Percentiles rank a stretch among this genome's conserved stretches.
Conservation (phyloP, 2,329 filamentous ascomycete genomes). For the Penicillium sp. region DNA sequence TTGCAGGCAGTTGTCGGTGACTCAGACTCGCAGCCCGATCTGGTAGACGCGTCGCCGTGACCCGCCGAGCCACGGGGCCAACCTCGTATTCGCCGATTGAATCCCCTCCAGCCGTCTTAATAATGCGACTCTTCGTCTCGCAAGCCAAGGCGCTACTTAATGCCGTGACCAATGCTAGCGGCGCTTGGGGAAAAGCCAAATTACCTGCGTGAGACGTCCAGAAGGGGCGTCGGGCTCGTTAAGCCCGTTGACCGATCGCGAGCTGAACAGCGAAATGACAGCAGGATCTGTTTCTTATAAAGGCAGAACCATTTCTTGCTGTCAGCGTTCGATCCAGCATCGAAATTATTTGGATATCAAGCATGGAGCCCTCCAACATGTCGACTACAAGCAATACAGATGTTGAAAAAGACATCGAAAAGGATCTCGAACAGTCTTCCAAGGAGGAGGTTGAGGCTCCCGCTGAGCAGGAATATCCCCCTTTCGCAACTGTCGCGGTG, state of each 20-base stretch:
- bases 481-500: conserved; percentile 24
- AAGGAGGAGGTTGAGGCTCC: background rate
- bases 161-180: background rate
- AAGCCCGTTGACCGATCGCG: background rate
- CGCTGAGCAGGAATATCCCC: conserved; percentile 24
- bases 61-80: background rate
- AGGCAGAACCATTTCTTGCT: background rate
- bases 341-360: background rate
- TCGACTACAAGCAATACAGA: background rate
- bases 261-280: background rate
- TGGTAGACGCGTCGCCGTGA: background rate
- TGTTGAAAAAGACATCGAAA: background rate
- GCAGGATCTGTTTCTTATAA: background rate
- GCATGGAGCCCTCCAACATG: background rate
- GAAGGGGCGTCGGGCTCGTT: background rate
- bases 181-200: background rate
- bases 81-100: background rate
- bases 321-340: background rate
- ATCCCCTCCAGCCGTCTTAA: background rate
- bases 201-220: background rate
- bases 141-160: background rate
- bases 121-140: background rate
- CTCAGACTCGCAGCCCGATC: background rate
- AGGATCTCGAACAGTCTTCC: conserved; percentile 4
- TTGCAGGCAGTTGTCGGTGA: background rate